phyloP scores from a whole-genome alignment of 805 yeast genomes.

The Candida verbasci region DNA sequence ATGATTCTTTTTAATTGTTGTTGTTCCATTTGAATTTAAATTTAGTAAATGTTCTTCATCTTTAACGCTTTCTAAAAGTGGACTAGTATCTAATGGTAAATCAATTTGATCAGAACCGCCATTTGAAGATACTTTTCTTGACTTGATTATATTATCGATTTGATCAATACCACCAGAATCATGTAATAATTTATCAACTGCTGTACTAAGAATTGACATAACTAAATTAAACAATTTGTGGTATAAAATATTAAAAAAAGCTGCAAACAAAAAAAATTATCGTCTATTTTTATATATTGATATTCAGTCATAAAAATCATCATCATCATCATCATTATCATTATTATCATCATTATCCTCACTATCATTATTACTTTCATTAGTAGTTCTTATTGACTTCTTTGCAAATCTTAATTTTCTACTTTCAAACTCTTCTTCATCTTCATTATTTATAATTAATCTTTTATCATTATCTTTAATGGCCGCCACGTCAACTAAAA shows the following conservation, averaged over 20 bases:
- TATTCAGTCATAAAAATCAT: constrained; percentile 5
- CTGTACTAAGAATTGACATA: constrained; percentile 5
- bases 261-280: not conserved
- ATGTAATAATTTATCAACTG: constrained; percentile 2
- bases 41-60: not conserved
- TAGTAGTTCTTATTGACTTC: constrained; percentile 48
- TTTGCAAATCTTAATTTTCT: constrained; percentile 51
- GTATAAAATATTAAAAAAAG: constrained; percentile 1
- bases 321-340: constrained; percentile 10
- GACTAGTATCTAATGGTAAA: not conserved
- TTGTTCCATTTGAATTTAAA: not conserved
- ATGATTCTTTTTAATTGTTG: not conserved
- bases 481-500: constrained; percentile 64
- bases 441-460: constrained; percentile 54
- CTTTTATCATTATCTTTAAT: constrained; percentile 66
- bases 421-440: constrained; percentile 51
- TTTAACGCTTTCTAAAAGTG: constrained; percentile 1
- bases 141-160: not conserved
- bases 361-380: constrained; percentile 24
- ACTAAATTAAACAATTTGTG: not conserved
- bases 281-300: not conserved
- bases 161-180: not conserved
- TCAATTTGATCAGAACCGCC: not conserved
- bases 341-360: constrained; percentile 31
- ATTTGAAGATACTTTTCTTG: not conserved